These are phyloP conservation scores for Cyberlindnera suaveolens DNA, from an alignment of 805 yeast species.

Conservation along the genomic window DNA sequence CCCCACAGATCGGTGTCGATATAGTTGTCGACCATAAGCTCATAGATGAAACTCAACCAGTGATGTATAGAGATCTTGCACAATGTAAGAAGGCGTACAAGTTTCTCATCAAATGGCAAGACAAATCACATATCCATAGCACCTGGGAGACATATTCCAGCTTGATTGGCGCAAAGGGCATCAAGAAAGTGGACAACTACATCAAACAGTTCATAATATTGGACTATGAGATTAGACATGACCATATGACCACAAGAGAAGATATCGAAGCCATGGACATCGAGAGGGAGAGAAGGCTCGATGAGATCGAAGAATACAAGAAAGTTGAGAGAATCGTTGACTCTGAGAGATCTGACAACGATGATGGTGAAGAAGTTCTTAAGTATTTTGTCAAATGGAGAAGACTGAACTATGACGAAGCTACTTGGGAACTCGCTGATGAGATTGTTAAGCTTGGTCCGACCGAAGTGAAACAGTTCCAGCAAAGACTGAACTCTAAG, in stretches of 20 bases:
- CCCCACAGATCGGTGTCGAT: slow-evolving; percentile 33
- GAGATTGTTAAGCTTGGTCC: slow-evolving; percentile 83
- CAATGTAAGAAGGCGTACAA: slow-evolving; percentile 56
- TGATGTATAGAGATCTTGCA: slow-evolving; percentile 31
- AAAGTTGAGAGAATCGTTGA: slow-evolving; percentile 87
- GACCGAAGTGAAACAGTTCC: slow-evolving; percentile 74
- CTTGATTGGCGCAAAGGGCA: slow-evolving; percentile 53
- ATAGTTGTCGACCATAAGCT: slow-evolving; percentile 51
- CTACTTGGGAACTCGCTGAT: slow-evolving; percentile 94
- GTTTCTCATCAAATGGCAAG: slow-evolving; percentile 78
- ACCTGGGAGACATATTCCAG: slow-evolving; percentile 77
- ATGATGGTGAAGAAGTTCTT: slow-evolving; percentile 58
- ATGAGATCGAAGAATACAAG: slow-evolving; percentile 77
- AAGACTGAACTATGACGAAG: slow-evolving; percentile 86
- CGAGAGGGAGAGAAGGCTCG: slow-evolving; percentile 79
- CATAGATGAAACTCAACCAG: slow-evolving; percentile 29
- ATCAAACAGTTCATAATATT: slow-evolving; percentile 67
- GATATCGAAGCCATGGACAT: slow-evolving; percentile 92
- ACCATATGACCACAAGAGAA: slow-evolving; percentile 80
- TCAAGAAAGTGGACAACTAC: slow-evolving; percentile 84
- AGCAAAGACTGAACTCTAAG: slow-evolving; percentile 74
- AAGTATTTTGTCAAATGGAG: slow-evolving; percentile 92
- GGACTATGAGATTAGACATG: slow-evolving; percentile 72
- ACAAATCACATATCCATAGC: slow-evolving; percentile 85
- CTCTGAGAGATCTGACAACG: slow-evolving; percentile 61